Evolutionary conservation across 2,329 filamentous ascomycete species (phyloP).

Genomic region (Rhexocercosporidium sp.): DNA sequence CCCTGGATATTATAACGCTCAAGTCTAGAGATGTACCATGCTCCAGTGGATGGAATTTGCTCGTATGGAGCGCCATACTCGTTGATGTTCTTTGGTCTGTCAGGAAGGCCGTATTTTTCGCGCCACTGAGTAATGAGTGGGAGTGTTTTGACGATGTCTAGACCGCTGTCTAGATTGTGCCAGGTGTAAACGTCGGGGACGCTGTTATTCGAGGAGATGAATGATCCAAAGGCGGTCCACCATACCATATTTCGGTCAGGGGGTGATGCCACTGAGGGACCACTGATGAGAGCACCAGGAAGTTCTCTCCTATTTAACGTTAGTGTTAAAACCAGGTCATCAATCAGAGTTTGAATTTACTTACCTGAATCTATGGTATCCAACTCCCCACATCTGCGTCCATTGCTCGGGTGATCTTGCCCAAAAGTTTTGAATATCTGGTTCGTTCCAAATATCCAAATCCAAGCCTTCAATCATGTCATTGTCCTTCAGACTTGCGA

Average conservation of each 20-base stretch:
- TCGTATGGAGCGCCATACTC: constrained; percentile 27
- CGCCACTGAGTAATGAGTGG: constrained; percentile 30
- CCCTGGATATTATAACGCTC: constrained; percentile 29
- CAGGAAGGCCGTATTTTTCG: constrained; percentile 21
- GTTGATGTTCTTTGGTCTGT: constrained; percentile 28
- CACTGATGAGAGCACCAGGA: background rate
- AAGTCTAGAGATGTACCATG: constrained; percentile 30
- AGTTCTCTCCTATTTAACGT: background rate
- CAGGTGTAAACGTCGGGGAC: constrained; percentile 51
- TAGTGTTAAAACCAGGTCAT: background rate
- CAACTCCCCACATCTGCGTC: constrained; percentile 46
- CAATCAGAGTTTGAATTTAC: background rate
- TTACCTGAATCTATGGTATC: constrained; percentile 29
- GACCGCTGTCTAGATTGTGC: constrained; percentile 47
- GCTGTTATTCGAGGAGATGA: constrained; percentile 44
- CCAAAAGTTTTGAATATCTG: constrained; percentile 48
- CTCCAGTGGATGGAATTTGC: constrained; percentile 23
- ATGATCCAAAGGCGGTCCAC: constrained; percentile 47
- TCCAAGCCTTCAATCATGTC: constrained; percentile 46
- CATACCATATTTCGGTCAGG: constrained; percentile 34
- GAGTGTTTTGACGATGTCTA: background rate
- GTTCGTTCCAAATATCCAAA: constrained; percentile 60
- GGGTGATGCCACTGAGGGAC: background rate
- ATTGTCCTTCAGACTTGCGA: constrained; percentile 44
- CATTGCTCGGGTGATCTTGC: constrained; percentile 46